phyloP scores from a whole-genome alignment of 2,329 filamentous ascomycete species.

The Ophiocordyceps camponoti-floridani region DNA sequence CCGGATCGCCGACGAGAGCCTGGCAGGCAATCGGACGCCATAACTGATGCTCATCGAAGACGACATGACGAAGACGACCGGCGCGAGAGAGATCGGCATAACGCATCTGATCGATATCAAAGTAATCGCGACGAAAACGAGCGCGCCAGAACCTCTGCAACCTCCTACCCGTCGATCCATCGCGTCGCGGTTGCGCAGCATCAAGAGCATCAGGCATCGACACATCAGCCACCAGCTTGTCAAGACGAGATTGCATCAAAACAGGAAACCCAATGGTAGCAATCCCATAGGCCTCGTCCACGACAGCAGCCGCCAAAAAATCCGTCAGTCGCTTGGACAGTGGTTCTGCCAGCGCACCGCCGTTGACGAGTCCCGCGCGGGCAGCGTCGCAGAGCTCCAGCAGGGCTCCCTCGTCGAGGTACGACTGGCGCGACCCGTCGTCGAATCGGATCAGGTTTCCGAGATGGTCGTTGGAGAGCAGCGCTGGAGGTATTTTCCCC shows the following conservation, averaged over 20 bases:
- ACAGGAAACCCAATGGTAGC: slow-evolving; percentile 19
- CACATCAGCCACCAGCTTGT: slow-evolving; percentile 26
- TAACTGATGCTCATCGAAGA: slow-evolving; percentile 16
- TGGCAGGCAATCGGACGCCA: slow-evolving; percentile 18
- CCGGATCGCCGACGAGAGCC: slow-evolving; percentile 20
- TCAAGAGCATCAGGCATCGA: slow-evolving; percentile 10
- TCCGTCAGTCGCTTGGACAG: slow-evolving; percentile 17
- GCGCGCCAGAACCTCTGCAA: slow-evolving; percentile 24
- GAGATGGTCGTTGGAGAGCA: neutral
- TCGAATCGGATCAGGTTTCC: slow-evolving; percentile 3
- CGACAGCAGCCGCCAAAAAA: slow-evolving; percentile 20
- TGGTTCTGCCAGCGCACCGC: slow-evolving; percentile 11
- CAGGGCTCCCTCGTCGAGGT: slow-evolving; percentile 6
- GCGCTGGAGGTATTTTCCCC: neutral
- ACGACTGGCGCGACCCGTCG: slow-evolving; percentile 1
- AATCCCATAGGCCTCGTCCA: slow-evolving; percentile 16
- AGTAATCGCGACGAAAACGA: slow-evolving; percentile 25
- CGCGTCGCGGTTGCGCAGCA: slow-evolving; percentile 13
- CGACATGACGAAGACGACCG: slow-evolving; percentile 22
- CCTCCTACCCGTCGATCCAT: slow-evolving; percentile 17
- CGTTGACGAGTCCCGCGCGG: slow-evolving; percentile 15
- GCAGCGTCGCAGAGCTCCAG: slow-evolving; percentile 24
- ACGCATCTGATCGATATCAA: slow-evolving; percentile 26
- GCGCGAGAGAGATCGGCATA: slow-evolving; percentile 14
- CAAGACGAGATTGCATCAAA: slow-evolving; percentile 19